These are phyloP conservation scores for Lecanoromycetidae sp. DNA, from an alignment of 2,329 filamentous ascomycete genomes.

Conservation along the genomic window DNA sequence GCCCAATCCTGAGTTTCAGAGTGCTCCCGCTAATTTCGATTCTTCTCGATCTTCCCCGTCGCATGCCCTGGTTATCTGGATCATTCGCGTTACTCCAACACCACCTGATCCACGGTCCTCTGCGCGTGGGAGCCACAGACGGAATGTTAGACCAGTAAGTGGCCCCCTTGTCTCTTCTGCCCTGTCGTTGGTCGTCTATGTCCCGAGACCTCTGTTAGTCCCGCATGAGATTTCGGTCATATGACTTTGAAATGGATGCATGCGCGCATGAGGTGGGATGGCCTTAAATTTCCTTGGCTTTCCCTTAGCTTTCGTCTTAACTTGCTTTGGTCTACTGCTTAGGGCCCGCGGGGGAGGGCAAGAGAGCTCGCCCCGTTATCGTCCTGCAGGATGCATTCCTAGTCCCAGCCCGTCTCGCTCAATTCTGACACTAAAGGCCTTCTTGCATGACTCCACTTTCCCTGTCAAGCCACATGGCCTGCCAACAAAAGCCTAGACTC, in stretches of 20 bases:
- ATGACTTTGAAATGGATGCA: constrained; percentile 40
- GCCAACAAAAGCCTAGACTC: not conserved
- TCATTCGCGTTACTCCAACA: constrained; percentile 64
- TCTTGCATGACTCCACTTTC: not conserved
- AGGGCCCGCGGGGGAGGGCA: constrained; percentile 6
- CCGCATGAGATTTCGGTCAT: constrained; percentile 49
- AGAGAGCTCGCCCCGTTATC: constrained; percentile 16
- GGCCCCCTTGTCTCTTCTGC: constrained; percentile 13
- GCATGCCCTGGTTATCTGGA: constrained; percentile 86
- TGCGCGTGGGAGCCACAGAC: constrained; percentile 57
- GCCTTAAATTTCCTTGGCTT: not conserved
- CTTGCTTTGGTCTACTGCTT: not conserved
- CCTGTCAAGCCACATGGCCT: not conserved
- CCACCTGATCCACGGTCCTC: constrained; percentile 56
- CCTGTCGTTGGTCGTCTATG: constrained; percentile 8
- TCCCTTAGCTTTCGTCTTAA: not conserved
- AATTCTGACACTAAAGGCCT: not conserved
- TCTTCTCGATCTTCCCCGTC: constrained; percentile 58
- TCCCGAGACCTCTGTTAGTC: constrained; percentile 19
- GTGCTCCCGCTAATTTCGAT: constrained; percentile 63
- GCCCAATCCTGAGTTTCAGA: constrained; percentile 63
- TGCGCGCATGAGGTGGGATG: constrained; percentile 16
- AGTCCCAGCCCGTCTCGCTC: not conserved
- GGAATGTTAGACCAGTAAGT: constrained; percentile 85
- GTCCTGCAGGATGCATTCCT: constrained; percentile 14